phyloP scores from a whole-genome alignment of 2,329 filamentous ascomycete species.

The Diaporthe australafricana region DNA sequence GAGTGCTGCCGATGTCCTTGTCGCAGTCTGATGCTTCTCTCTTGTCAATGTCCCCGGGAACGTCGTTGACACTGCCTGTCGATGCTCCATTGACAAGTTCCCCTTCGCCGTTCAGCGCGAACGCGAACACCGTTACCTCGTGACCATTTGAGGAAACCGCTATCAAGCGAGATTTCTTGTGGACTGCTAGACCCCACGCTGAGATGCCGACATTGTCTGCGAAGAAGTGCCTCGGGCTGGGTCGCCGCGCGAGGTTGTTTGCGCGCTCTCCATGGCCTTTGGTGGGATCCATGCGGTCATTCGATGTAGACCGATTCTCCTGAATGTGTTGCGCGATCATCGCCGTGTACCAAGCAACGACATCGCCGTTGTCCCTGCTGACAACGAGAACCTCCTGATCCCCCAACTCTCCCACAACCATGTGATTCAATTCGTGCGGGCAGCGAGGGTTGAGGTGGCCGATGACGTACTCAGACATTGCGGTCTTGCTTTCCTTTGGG shows the following conservation, averaged over 20 bases:
- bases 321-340: slow-evolving; percentile 60
- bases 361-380: slow-evolving; percentile 80
- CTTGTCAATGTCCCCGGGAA: not conserved
- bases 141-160: slow-evolving; percentile 83
- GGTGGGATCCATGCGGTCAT: not conserved
- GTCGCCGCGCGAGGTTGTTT: not conserved
- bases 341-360: slow-evolving; percentile 76
- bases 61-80: not conserved
- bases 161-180: slow-evolving; percentile 83
- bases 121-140: slow-evolving; percentile 65
- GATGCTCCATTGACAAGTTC: not conserved
- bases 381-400: slow-evolving; percentile 75
- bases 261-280: not conserved
- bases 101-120: slow-evolving; percentile 48
- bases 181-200: slow-evolving; percentile 91
- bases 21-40: not conserved
- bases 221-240: slow-evolving; percentile 67
- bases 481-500: slow-evolving; percentile 24
- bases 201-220: slow-evolving; percentile 80
- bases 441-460: slow-evolving; percentile 46
- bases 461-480: slow-evolving; percentile 24
- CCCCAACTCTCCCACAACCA: slow-evolving; percentile 77
- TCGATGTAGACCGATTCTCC: not conserved
- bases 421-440: slow-evolving; percentile 75
- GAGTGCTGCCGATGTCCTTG: not conserved